Percentiles rank a stretch among this genome's conserved stretches.
phyloP scores from a whole-genome alignment of 345 rosid species.

The Aquilaria malaccensis region DNA sequence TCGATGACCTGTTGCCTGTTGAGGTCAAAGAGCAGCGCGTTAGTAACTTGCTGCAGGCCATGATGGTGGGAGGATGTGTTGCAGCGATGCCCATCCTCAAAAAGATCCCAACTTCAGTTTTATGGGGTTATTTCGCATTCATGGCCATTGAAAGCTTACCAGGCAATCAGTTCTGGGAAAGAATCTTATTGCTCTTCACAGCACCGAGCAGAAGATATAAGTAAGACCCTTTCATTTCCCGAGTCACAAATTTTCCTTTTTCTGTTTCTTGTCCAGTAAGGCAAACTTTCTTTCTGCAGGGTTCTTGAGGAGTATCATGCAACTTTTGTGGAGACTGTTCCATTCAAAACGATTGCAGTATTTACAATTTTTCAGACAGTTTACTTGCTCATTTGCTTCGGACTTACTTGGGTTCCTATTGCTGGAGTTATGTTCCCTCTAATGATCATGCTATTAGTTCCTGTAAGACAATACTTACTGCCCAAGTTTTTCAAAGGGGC shows the following conservation, averaged over 20 bases:
- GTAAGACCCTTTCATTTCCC: slow-evolving; percentile 21
- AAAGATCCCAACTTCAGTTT: slow-evolving; percentile 75
- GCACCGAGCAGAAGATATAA: slow-evolving; percentile 76
- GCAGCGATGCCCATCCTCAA: slow-evolving; percentile 81
- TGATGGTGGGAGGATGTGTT: slow-evolving; percentile 74
- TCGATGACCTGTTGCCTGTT: slow-evolving; percentile 72
- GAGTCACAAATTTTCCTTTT: background rate
- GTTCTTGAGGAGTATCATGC: slow-evolving; percentile 80
- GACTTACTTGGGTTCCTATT: slow-evolving; percentile 92
- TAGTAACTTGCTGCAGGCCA: slow-evolving; percentile 69
- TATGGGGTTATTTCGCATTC: slow-evolving; percentile 87
- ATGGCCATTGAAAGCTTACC: slow-evolving; percentile 90
- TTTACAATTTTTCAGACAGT: slow-evolving; percentile 78
- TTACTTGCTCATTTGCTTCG: slow-evolving; percentile 78
- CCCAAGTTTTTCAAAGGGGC: slow-evolving; percentile 86
- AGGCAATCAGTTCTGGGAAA: slow-evolving; percentile 82
- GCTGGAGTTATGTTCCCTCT: slow-evolving; percentile 95
- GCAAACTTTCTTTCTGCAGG: slow-evolving; percentile 29
- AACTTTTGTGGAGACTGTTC: slow-evolving; percentile 87
- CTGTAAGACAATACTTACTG: slow-evolving; percentile 75
- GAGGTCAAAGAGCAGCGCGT: slow-evolving; percentile 81
- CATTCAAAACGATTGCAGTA: slow-evolving; percentile 69
- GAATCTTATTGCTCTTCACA: slow-evolving; percentile 69
- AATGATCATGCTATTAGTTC: slow-evolving; percentile 90
- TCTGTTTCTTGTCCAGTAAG: background rate